Base-by-base conservation (phyloP, 306 rosid species). In the Abrus precatorius region DNA sequence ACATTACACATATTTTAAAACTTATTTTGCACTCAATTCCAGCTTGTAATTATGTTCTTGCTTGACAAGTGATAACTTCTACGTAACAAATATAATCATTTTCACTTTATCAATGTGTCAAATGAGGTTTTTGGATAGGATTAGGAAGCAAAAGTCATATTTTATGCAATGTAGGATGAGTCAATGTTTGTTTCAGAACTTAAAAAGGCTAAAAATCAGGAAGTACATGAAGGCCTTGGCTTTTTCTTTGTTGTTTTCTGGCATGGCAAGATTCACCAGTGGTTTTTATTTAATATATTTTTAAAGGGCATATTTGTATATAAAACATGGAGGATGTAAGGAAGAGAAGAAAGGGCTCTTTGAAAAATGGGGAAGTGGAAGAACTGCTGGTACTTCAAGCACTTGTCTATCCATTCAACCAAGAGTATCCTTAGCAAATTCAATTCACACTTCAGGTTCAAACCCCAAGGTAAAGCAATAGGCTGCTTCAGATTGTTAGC, bases 341-440 rank as follows among this genome's bases (percentile, higher is more conserved):
- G 66, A 27, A 76, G 64, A 30, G 79, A 71, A 47, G 77, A 38
- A 20, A 66, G 36, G 53, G 60, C 28, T 52, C 34, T 79, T 78
- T 48, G 53, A 38, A 89, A 83, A 73, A 92, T 92, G 97, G 83
- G 54, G 67, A 69, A 54, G 61, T 82, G 83, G 85, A 81, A 80
- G 76, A 11, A 81, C 53, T 90, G 86, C 83, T 55, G 83, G 10
- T 76, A 80, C 86, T 80, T 91, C 83, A 90, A 86, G 86, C 69
- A 40, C 77, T 69, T 88, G 13, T 49, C 83, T 66, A 49, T 86
- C 48, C n/a, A 77, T 81, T 83, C 93, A 83, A 79, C 86, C 2
- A 88, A 84, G 84, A 72, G 33, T 10, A 27, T 86, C 53, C 76
- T 86, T 56, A 80, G 75, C 34, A 87, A 80, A 77, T 7, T 89